Conservation (phyloP, 352 stramenopile species). For the Thalassiosira delicatula region DNA sequence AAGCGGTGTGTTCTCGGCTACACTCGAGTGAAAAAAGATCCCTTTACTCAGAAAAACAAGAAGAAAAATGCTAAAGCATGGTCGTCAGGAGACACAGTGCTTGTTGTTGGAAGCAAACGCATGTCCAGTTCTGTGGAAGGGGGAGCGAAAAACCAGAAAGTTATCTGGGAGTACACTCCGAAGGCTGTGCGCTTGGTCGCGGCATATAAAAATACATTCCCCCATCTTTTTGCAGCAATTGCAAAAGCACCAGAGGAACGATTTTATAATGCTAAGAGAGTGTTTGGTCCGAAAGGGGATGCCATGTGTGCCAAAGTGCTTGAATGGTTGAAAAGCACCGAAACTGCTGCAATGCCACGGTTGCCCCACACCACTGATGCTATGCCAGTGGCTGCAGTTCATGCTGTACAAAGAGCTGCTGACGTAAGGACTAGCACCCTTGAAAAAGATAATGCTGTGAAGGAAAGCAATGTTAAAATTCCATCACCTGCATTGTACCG, state of each 20-base stretch:
- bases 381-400: constrained; percentile 90
- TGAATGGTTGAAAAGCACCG: constrained; percentile 92
- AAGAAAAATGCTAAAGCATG: constrained; percentile 84
- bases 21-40: constrained; percentile 82
- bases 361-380: constrained; percentile 92
- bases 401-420: constrained; percentile 90
- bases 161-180: constrained; percentile 95
- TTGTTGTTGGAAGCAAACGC: constrained; percentile 89
- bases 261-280: constrained; percentile 88
- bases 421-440: constrained; percentile 77
- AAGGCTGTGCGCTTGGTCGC: constrained; percentile 92
- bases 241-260: constrained; percentile 88
- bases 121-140: constrained; percentile 53
- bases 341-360: constrained; percentile 90
- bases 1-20: constrained; percentile 91
- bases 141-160: constrained; percentile 66
- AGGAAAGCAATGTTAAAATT: constrained; percentile 83
- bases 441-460: constrained; percentile 75
- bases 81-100: constrained; percentile 90
- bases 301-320: constrained; percentile 87
- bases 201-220: constrained; percentile 92
- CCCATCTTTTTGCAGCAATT: constrained; percentile 90
- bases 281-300: constrained; percentile 88
- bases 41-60: constrained; percentile 44
- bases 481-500: constrained; percentile 77